phyloP scores from a whole-genome alignment of 768 basidiomycete species.

The Macrocybe gigantea region DNA sequence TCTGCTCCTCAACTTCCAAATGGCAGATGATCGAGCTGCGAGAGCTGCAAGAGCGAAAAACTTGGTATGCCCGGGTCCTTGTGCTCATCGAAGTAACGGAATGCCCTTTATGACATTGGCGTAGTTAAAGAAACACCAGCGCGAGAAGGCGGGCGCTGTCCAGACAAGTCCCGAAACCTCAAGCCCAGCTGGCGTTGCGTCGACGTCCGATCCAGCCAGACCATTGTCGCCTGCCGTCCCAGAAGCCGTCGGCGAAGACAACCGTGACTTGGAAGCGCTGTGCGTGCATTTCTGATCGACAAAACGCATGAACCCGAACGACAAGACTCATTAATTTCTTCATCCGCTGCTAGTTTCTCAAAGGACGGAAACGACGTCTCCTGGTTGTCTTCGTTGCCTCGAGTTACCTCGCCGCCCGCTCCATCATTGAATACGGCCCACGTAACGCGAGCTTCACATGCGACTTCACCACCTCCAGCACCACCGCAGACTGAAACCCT shows the following conservation, averaged over 20 bases:
- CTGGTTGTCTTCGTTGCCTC: conserved; percentile 60
- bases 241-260: conserved; percentile 39
- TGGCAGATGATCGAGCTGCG: conserved; percentile 71
- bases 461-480: conserved; percentile 9
- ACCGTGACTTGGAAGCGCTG: conserved; percentile 58
- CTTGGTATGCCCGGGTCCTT: conserved; percentile 42
- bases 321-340: conserved; percentile 2
- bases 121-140: conserved; percentile 79
- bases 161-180: conserved; percentile 25
- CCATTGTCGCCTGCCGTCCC: conserved; percentile 47
- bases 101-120: conserved; percentile 4
- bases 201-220: conserved; percentile 30
- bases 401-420: conserved; percentile 18
- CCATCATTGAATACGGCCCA: conserved; percentile 15
- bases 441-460: conserved; percentile 12
- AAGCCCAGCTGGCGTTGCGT: conserved; percentile 25
- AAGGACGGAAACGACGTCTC: conserved; percentile 42
- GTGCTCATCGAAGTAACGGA: conserved; percentile 2
- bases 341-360: conserved; percentile 26
- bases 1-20: conserved; percentile 12
- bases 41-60: conserved; percentile 84
- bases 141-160: conserved; percentile 48
- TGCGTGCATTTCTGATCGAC: conserved; percentile 34
- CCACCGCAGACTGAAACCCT: not conserved
- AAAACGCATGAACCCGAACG: not conserved